phyloP scores from a whole-genome alignment of 805 yeast species.

The Lachancea dasiensis region DNA sequence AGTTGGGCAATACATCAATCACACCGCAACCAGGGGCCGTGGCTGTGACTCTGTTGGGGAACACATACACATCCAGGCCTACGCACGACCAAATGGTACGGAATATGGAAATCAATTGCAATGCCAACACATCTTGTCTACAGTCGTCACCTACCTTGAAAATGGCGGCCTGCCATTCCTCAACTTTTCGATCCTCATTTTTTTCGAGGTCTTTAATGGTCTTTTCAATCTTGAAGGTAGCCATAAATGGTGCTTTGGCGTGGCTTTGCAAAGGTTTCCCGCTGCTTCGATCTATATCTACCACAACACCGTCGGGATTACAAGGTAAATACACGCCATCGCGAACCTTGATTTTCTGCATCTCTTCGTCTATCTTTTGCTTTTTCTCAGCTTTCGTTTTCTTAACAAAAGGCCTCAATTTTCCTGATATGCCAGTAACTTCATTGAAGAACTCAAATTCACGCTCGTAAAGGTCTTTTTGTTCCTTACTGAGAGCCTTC shows the following conservation, averaged over 20 bases:
- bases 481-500: constrained; percentile 51
- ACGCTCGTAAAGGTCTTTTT: constrained; percentile 61
- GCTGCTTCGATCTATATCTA: constrained; percentile 85
- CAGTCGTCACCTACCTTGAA: constrained; percentile 99
- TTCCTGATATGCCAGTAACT: constrained; percentile 91
- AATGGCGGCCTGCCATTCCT: constrained; percentile 89
- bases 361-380: constrained; percentile 92
- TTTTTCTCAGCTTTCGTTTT: constrained; percentile 95
- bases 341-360: constrained; percentile 66
- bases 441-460: constrained; percentile 88
- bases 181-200: constrained; percentile 42
- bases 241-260: constrained; percentile 98
- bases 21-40: constrained; percentile 99
- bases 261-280: constrained; percentile 96
- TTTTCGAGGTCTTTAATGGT: constrained; percentile 38
- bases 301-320: constrained; percentile 91
- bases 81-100: constrained; percentile 82
- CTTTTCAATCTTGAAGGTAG: constrained; percentile 78
- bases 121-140: constrained; percentile 91
- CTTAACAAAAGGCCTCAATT: constrained; percentile 88
- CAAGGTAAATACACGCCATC: constrained; percentile 91
- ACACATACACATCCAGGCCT: constrained; percentile 86
- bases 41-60: constrained; percentile 93
- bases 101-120: constrained; percentile 87
- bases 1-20: constrained; percentile 93